Evolutionary conservation across 1,139 yeast genomes (phyloP), one percentile per base, ranked within the genome.

Genomic region (Protomyces arabidopsidicola): DNA sequence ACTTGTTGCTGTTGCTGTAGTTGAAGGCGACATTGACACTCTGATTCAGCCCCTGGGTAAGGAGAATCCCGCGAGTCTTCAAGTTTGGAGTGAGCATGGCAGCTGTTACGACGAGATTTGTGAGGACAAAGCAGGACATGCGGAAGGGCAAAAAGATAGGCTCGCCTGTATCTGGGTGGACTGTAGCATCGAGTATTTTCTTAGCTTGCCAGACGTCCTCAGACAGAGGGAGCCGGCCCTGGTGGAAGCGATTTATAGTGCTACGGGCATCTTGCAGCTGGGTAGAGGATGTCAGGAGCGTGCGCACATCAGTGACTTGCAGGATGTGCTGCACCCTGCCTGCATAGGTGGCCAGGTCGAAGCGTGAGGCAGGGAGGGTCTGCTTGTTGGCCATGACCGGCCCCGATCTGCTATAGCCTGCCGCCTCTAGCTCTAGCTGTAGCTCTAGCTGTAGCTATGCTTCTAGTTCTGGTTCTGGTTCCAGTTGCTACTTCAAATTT

Each of bases 1-100:
- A 87, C 73, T 93, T 93, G 79, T 93, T 93, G 56, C 97, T 95
- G 73, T 93, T 93, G 52, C 98, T 95, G 53, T 95, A 90, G 76
- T 93, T 93, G 69, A 93, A 90, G 4, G 98, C 98, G 63, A 93
- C 98, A 72, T 93, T 93, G 69, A 93, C 81, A 42, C 96, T 88
- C 77, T 93, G 99, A 77, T 93, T 93, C 35, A 97, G 96, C 73
- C 93, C 84, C 76, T 93, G 98, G 98, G 98, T 93, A 76, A 93
- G 90, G 36, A 90, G 75, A 0, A 98, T 91, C 34, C 98, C 98
- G 0, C 82, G 84, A 10, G 93, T 86, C 55, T 96, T 95, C 72
- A 93, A 75, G 67, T 88, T 88, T 5, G 98, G 98, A 0, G 97
- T 91, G 71, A 93, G 82, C 98, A 93, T 93, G 70, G 98, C 98